These are phyloP conservation scores for Jatropha curcas DNA, from an alignment of 345 rosid genomes.

Conservation along the genomic window DNA sequence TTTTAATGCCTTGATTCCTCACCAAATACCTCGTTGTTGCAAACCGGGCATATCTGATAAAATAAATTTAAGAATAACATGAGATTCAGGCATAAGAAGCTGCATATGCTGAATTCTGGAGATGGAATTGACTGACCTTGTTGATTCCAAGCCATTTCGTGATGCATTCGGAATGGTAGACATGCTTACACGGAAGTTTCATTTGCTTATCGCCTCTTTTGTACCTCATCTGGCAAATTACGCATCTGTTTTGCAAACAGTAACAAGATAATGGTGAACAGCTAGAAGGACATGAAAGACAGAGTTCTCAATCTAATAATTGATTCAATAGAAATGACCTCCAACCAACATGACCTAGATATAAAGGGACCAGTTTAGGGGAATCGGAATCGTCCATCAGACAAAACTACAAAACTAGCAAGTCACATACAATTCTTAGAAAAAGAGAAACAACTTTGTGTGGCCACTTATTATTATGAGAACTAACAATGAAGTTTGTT, in stretches of 20 bases:
- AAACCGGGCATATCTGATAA: conserved; percentile 60
- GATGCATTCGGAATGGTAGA: conserved; percentile 64
- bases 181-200: conserved; percentile 64
- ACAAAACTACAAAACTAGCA: too few species aligned
- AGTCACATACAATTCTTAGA: too few species aligned
- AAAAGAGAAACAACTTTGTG: too few species aligned
- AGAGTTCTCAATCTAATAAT: too few species aligned
- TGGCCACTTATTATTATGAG: too few species aligned
- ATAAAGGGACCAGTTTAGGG: too few species aligned
- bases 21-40: conserved; percentile 57
- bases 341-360: too few species aligned
- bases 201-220: conserved; percentile 57
- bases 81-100: background rate
- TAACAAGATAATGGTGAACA: background rate
- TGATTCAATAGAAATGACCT: background rate
- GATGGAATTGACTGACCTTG: conserved; percentile 43
- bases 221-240: conserved; percentile 67
- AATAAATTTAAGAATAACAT: conserved; percentile 5
- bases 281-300: background rate
- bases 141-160: conserved; percentile 67
- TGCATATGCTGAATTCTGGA: background rate
- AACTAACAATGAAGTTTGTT: too few species aligned
- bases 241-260: conserved; percentile 46
- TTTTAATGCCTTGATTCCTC: conserved; percentile 40
- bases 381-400: too few species aligned